These are phyloP conservation scores for Trichoderma arundinaceum DNA, from an alignment of 2,329 filamentous ascomycete species.

Conservation along the genomic window DNA sequence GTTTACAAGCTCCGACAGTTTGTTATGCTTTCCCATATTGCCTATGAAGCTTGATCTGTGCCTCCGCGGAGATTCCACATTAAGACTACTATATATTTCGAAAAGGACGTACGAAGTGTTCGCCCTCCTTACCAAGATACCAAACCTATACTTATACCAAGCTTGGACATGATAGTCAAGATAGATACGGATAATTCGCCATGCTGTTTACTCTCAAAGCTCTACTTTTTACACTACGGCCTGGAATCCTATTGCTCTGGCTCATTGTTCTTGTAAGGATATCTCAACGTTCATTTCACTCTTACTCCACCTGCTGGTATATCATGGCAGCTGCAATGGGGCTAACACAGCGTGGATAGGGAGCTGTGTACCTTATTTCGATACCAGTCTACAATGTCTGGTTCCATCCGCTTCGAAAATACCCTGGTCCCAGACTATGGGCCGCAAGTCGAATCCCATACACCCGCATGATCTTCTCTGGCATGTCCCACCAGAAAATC, in stretches of 20 bases:
- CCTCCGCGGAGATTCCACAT: conserved; percentile 1
- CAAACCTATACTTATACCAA: not conserved
- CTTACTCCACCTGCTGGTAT: not conserved
- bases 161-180: not conserved
- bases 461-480: conserved; percentile 9
- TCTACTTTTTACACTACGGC: not conserved
- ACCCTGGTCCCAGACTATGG: conserved; percentile 22
- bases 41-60: not conserved
- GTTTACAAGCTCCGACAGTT: not conserved
- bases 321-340: no score
- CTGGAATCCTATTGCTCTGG: not conserved
- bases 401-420: conserved; percentile 30
- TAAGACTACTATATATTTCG: not conserved
- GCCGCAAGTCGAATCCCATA: conserved; percentile 15
- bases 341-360: not conserved
- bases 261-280: not conserved
- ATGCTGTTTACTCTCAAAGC: not conserved
- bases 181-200: not conserved
- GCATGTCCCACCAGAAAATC: not conserved
- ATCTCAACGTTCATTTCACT: not conserved
- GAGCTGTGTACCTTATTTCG: not conserved
- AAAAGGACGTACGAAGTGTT: not conserved
- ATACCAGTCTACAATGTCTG: conserved; percentile 26
- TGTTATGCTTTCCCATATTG: not conserved
- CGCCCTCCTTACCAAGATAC: not conserved